These are phyloP conservation scores for Macrolepiota albuminosa DNA, from an alignment of 768 basidiomycete genomes.

Conservation along the genomic window DNA sequence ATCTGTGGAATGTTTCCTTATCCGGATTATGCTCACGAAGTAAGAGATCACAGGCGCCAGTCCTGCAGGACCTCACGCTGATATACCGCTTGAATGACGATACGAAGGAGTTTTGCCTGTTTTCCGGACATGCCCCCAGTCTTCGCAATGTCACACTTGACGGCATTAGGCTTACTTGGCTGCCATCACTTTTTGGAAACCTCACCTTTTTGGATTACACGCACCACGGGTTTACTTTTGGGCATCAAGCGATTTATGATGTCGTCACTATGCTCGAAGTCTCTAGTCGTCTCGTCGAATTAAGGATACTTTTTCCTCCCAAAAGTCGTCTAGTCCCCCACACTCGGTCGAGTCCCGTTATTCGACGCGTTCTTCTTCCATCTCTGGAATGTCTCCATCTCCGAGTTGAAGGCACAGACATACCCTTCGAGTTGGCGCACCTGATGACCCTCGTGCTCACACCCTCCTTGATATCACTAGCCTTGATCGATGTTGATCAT, in stretches of 20 bases:
- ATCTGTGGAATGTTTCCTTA: conserved; percentile 65
- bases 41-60: conserved; percentile 29
- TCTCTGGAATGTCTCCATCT: conserved; percentile 44
- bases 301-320: conserved; percentile 51
- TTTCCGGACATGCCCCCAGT: conserved; percentile 55
- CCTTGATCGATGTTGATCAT: conserved; percentile 40
- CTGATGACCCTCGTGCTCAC: conserved; percentile 46
- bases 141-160: conserved; percentile 54
- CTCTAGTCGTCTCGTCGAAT: conserved; percentile 46
- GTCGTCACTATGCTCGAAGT: conserved; percentile 53
- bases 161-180: conserved; percentile 60
- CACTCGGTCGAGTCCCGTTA: conserved; percentile 22
- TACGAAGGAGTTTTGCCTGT: conserved; percentile 60
- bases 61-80: conserved; percentile 52
- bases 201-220: conserved; percentile 65
- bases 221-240: conserved; percentile 64
- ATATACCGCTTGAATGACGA: conserved; percentile 65
- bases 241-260: conserved; percentile 52
- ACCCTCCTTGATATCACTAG: conserved; percentile 43
- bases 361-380: conserved; percentile 36
- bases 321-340: conserved; percentile 21
- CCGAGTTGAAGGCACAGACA: conserved; percentile 46
- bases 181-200: conserved; percentile 56
- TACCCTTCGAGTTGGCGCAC: conserved; percentile 55
- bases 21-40: conserved; percentile 43